Evolutionary conservation across 768 basidiomycete genomes (phyloP).

Genomic region (Tulasnella sp.): DNA sequence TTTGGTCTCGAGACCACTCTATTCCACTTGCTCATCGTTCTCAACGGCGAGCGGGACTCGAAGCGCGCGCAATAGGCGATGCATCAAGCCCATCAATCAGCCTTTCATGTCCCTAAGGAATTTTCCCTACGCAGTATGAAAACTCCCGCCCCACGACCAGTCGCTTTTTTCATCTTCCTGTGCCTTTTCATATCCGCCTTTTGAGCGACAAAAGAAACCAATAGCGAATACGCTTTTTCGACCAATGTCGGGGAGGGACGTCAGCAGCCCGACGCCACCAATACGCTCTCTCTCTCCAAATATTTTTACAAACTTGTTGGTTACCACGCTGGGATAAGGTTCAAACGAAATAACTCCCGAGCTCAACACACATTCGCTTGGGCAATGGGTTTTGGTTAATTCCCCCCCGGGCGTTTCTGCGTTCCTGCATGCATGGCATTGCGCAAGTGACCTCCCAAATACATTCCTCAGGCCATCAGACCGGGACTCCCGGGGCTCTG

Average conservation of each 20-base stretch:
- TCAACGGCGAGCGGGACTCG: not conserved
- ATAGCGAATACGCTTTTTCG: not conserved
- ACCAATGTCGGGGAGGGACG: not conserved
- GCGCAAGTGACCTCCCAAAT: not conserved
- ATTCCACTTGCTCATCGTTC: not conserved
- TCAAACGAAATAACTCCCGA: conserved; percentile 2
- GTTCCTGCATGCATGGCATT: too few species aligned
- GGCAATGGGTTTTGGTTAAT: not conserved
- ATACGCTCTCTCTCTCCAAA: not conserved
- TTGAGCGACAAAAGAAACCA: not conserved
- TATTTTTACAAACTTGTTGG: not conserved
- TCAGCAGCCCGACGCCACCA: not conserved
- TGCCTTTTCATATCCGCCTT: not conserved
- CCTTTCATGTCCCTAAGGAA: not conserved
- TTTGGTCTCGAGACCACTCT: not conserved
- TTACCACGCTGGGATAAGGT: not conserved
- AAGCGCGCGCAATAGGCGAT: too few species aligned
- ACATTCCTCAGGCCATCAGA: not conserved
- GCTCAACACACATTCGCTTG: not conserved
- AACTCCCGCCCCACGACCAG: not conserved
- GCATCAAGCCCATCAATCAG: not conserved
- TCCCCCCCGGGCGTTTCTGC: too few species aligned
- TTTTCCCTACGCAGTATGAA: not conserved
- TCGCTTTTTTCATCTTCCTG: not conserved
- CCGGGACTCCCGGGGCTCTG: not conserved